Evolutionary conservation across 1,284 basidiomycete species (phyloP).

Genomic region (Ceratobasidium sp.): DNA sequence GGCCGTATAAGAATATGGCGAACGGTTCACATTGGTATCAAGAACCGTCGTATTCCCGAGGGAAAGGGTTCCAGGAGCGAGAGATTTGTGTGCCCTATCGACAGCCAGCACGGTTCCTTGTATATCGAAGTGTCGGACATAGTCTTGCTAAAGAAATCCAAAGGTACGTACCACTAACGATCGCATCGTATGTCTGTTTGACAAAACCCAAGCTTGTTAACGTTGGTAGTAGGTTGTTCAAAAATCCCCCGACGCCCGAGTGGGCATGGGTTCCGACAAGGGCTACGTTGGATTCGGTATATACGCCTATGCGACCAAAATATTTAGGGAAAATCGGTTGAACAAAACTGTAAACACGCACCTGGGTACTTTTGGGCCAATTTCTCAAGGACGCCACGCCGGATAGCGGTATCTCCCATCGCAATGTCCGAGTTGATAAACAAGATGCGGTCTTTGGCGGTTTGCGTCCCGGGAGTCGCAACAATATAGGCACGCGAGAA

Average conservation of each 20-base stretch:
- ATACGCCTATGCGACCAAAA: conserved; percentile 64
- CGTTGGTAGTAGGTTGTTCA: conserved; percentile 78
- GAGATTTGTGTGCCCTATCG: conserved; percentile 72
- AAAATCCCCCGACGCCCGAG: conserved; percentile 82
- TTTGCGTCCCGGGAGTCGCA: conserved; percentile 66
- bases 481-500: conserved; percentile 79
- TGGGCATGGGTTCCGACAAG: conserved; percentile 84
- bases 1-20: conserved; percentile 76
- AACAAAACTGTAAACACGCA: no score
- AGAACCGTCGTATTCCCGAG: conserved; percentile 74
- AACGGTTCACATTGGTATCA: conserved; percentile 79
- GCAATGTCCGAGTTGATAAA: conserved; percentile 78
- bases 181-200: conserved; percentile 56
- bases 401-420: conserved; percentile 79
- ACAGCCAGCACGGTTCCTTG: conserved; percentile 77
- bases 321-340: conserved; percentile 57
- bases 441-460: conserved; percentile 69
- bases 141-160: conserved; percentile 49
- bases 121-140: conserved; percentile 69
- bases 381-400: conserved; percentile 73
- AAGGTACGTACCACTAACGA: conserved; percentile 51
- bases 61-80: conserved; percentile 69
- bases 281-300: conserved; percentile 78
- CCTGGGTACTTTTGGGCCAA: conserved; percentile 64
- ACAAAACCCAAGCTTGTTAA: conserved; percentile 81